These are phyloP conservation scores for Mucor piriformis DNA, from an alignment of 371 early-diverging fungal genomes.

Conservation along the genomic window DNA sequence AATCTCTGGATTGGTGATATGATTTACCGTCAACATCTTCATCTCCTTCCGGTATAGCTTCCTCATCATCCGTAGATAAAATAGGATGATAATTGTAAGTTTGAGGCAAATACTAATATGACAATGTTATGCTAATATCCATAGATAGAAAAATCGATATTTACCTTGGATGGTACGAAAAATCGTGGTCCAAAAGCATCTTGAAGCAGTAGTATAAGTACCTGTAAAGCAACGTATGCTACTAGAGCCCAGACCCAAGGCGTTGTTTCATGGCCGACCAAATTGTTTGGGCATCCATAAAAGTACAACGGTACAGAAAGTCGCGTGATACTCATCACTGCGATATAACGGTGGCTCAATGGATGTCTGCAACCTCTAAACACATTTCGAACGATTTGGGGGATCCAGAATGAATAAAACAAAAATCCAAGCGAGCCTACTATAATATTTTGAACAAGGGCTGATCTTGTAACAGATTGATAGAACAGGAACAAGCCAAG, in stretches of 20 bases:
- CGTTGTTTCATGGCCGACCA: conserved; percentile 57
- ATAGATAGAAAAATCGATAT: neutral
- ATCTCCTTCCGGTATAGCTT: conserved; percentile 22
- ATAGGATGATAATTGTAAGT: conserved; percentile 74
- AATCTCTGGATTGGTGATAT: conserved; percentile 43
- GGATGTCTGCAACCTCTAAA: conserved; percentile 65
- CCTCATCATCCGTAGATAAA: conserved; percentile 54
- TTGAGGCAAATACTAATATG: conserved; percentile 61
- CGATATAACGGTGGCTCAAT: conserved; percentile 61
- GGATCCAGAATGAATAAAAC: conserved; percentile 80
- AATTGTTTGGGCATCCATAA: conserved; percentile 64
- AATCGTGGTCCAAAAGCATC: conserved; percentile 74
- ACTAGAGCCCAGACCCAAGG: conserved; percentile 58
- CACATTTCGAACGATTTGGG: conserved; percentile 74
- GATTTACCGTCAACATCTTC: neutral
- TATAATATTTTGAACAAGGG: conserved; percentile 54
- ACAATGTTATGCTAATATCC: neutral
- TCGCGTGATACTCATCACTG: conserved; percentile 66
- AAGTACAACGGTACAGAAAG: conserved; percentile 69
- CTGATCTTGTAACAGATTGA: conserved; percentile 60
- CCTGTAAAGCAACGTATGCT: conserved; percentile 64
- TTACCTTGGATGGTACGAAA: conserved; percentile 72
- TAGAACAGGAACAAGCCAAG: conserved; percentile 70
- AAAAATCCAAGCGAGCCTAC: conserved; percentile 51
- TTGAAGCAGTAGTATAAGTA: conserved; percentile 64